A percentile compares a stretch with the other conserved stretches of the same genome.
Conservation (phyloP, 148 eudicot genomes). For the Oxyria digyna region DNA sequence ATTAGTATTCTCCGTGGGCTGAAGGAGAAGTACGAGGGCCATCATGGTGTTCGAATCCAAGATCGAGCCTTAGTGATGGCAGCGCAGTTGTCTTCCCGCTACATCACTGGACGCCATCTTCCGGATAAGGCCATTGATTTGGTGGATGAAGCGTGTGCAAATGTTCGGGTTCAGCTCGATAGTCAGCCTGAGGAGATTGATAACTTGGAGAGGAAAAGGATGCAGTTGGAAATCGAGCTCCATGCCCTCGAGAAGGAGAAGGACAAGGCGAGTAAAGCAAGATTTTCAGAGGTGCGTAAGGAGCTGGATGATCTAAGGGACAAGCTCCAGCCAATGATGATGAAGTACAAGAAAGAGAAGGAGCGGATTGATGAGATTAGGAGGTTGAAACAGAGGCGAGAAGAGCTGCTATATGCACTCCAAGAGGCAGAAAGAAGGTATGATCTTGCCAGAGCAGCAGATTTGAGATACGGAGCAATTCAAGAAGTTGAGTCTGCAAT, state of each 20-base stretch:
- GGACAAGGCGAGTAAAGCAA: constrained; percentile 82
- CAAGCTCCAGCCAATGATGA: constrained; percentile 70
- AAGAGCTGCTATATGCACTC: constrained; percentile 45
- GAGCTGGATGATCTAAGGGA: constrained; percentile 79
- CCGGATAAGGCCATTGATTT: constrained; percentile 90
- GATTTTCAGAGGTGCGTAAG: constrained; percentile 54
- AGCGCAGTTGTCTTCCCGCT: constrained; percentile 62
- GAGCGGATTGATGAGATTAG: constrained; percentile 74
- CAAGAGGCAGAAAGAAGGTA: constrained; percentile 77
- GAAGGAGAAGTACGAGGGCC: constrained; percentile 11
- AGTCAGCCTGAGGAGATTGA: constrained; percentile 98
- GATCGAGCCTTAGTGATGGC: constrained; percentile 74
- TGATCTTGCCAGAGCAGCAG: constrained; percentile 73
- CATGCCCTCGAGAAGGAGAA: constrained; percentile 95
- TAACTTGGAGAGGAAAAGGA: constrained; percentile 76
- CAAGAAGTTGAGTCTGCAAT: constrained; percentile 60
- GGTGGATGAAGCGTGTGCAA: constrained; percentile 86
- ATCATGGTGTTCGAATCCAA: constrained; percentile 50
- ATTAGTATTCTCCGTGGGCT: constrained; percentile 11
- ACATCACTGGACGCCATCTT: constrained; percentile 75
- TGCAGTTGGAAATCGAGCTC: constrained; percentile 72
- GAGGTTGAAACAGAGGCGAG: constrained; percentile 55
- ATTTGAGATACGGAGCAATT: constrained; percentile 59
- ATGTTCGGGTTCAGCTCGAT: constrained; percentile 81
- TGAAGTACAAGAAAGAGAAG: constrained; percentile 77